A percentile compares a stretch with the other conserved stretches of the same genome.
phyloP scores from a whole-genome alignment of 139 green algal genomes.

The Coccomyxa sp. region DNA sequence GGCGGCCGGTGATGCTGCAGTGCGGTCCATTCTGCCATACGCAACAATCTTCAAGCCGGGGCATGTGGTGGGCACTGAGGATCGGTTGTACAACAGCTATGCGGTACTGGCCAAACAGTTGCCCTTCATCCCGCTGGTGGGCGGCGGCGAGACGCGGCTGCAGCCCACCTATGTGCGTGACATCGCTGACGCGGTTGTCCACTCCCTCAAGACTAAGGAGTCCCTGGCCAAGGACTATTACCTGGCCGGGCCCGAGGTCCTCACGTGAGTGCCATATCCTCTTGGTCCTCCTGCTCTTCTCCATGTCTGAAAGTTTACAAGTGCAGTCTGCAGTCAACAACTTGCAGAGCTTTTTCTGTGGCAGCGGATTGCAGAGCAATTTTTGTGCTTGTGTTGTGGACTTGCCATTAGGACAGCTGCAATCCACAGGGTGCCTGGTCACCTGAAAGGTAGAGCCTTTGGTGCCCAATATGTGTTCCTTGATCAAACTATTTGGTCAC shows the following conservation, averaged over 20 bases:
- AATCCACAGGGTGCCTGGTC: no score
- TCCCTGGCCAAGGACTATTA: constrained; percentile 75
- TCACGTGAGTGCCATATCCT: constrained; percentile 45
- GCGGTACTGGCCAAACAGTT: constrained; percentile 57
- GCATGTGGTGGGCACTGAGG: constrained; percentile 86
- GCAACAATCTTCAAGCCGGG: constrained; percentile 74
- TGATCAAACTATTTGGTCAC: no score
- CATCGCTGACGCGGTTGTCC: constrained; percentile 57
- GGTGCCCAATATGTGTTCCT: no score
- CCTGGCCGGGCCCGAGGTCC: constrained; percentile 81
- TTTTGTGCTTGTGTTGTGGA: no score
- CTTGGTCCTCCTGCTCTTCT: constrained; percentile 2
- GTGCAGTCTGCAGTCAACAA: background rate
- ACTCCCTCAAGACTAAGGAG: constrained; percentile 49
- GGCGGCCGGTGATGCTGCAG: constrained; percentile 1
- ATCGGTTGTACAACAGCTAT: constrained; percentile 85
- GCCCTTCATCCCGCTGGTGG: constrained; percentile 68
- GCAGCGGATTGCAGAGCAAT: background rate
- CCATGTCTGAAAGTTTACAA: background rate
- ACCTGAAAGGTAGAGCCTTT: no score
- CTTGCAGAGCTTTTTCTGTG: background rate
- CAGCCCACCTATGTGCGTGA: constrained; percentile 72
- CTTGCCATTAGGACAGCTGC: no score
- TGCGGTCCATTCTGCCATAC: constrained; percentile 45
- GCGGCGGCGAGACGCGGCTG: constrained; percentile 54